Base-by-base conservation (phyloP, 345 rosid species). In the Acer campestre region DNA sequence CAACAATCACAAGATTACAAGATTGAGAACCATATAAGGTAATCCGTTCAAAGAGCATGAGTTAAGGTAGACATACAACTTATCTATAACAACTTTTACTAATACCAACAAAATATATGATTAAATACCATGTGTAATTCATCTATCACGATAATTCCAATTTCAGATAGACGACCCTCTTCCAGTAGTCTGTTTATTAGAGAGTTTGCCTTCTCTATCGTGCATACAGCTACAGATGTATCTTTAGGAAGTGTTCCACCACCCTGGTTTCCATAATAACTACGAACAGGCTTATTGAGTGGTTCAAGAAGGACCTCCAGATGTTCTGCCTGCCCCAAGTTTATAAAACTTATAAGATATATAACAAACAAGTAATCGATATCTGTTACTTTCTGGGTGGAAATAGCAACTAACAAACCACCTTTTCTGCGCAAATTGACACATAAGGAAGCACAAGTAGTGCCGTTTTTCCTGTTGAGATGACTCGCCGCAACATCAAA, bases 141-240 rank as follows among this genome's bases (percentile, higher is more conserved):
- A 88, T 95, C 99, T 77, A 93, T 95, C 88, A 95, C 98, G 73
- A 93, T 87, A 69, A 93, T 92, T 85, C 97, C 99, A 83, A 95
- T 85, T 90, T 92, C 98, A 49, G 96, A 92, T 62, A 95, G 81
- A 78, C 99, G 97, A 68, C 94, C 94, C 88, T 95, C 99, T 84
- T 95, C 99, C 77, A 93, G 91, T 88, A 95, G 80, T 80, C 92
- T 88, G 80, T 95, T 95, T 82, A 95, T 79, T 71, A 95, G 83
- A 78, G 88, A 87, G 89, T 95, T 95, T 75, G 98, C 99, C 90
- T 95, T 95, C 87, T 95, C 99, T 90, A 95, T 95, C 31, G 99
- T 95, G 89, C 98, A 95, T 40, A 95, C 98, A 81, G 99, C 99
- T 77, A 95, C 96, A 81, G 98, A 82, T 70, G 98, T 95, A 86